phyloP scores from a whole-genome alignment of 495 filamentous ascomycete species.

The Hypoxylon fuscum region DNA sequence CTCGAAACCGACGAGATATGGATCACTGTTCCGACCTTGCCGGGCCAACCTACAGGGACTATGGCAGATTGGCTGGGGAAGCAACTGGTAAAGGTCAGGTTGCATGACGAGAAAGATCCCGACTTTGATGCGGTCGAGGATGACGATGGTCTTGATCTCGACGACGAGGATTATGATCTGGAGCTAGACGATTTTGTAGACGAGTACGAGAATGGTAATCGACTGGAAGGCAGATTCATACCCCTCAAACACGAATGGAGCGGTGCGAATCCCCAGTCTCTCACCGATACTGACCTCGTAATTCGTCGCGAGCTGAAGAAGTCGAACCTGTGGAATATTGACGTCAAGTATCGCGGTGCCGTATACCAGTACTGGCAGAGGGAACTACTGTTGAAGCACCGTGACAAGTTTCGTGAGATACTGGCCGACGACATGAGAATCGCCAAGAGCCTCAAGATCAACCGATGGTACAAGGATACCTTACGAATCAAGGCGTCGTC shows the following conservation, averaged over 20 bases:
- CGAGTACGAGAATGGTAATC: constrained; percentile 50
- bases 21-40: constrained; percentile 48
- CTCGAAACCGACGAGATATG: constrained; percentile 64
- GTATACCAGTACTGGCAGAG: constrained; percentile 54
- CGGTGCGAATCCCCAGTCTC: constrained; percentile 36
- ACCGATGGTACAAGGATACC: constrained; percentile 45
- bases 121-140: constrained; percentile 48
- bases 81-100: constrained; percentile 43
- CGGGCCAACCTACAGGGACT: constrained; percentile 51
- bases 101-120: constrained; percentile 40
- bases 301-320: constrained; percentile 36
- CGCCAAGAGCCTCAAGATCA: constrained; percentile 46
- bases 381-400: constrained; percentile 39
- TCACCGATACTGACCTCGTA: constrained; percentile 22
- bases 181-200: constrained; percentile 50
- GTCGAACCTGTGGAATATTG: constrained; percentile 47
- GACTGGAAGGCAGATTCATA: constrained; percentile 47
- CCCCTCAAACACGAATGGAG: constrained; percentile 49
- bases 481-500: constrained; percentile 35
- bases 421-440: constrained; percentile 40
- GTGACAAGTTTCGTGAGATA: constrained; percentile 37
- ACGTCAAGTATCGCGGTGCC: constrained; percentile 43
- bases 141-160: constrained; percentile 33
- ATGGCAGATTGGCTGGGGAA: constrained; percentile 72
- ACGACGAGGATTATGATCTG: constrained; percentile 43